A percentile compares a stretch with the other conserved stretches of the same genome.
Evolutionary conservation across 2,329 filamentous ascomycete species (phyloP).

Genomic region (Cryphonectria nitschkei): DNA sequence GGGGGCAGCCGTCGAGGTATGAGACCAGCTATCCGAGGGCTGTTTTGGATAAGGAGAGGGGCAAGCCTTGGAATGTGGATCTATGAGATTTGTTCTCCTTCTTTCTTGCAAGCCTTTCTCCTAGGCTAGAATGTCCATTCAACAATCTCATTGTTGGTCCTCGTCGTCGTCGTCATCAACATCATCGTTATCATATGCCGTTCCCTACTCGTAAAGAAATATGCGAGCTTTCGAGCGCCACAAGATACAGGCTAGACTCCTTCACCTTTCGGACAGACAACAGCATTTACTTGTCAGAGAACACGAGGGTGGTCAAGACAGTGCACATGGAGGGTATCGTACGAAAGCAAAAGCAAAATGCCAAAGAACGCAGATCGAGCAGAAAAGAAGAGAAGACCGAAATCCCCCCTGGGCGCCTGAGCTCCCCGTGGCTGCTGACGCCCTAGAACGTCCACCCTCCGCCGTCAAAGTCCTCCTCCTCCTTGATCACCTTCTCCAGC

Average conservation of each 20-base stretch:
- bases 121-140: not conserved
- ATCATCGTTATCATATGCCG: not conserved
- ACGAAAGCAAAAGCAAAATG: not conserved
- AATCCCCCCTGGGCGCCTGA: not conserved
- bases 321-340: not conserved
- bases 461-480: not conserved
- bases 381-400: not conserved
- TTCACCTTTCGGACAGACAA: not conserved
- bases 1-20: too few relatives aligned
- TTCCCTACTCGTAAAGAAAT: not conserved
- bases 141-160: not conserved
- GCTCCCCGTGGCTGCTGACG: not conserved
- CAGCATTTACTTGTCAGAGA: not conserved
- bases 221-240: not conserved
- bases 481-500: conserved; percentile 8
- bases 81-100: not conserved
- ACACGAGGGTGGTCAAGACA: not conserved
- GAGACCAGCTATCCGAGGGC: not conserved
- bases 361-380: too few relatives aligned
- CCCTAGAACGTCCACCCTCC: conserved; percentile 3
- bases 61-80: conserved; percentile 12
- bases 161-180: not conserved
- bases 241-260: not conserved
- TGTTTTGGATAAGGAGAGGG: conserved; percentile 10
- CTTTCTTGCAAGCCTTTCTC: not conserved